Percentiles rank a stretch among this genome's conserved stretches.
Conservation (phyloP, 192 early-diverging fungal genomes). For the Chytriomyces hyalinus region DNA sequence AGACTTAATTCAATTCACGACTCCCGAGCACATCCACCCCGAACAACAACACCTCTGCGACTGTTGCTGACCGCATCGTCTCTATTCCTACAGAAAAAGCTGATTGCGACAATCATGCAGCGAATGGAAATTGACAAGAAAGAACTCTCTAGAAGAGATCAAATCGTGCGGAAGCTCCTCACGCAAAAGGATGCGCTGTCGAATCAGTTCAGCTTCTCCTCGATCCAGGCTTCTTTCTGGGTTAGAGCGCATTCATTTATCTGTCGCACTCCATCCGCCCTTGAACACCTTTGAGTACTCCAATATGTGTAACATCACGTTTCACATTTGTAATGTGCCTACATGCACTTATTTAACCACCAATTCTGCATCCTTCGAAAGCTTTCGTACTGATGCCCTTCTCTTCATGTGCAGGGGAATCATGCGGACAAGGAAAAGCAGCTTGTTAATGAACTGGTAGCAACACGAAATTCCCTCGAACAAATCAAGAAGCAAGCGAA, state of each 20-base stretch:
- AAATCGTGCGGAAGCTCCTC: neutral
- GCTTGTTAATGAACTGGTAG: slow-evolving; percentile 12
- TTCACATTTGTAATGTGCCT: neutral
- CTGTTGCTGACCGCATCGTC: neutral
- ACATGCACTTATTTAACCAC: neutral
- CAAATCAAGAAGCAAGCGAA: slow-evolving; percentile 27
- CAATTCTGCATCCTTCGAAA: neutral
- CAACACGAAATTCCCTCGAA: slow-evolving; percentile 19
- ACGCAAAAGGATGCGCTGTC: slow-evolving; percentile 19
- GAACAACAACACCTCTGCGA: neutral
- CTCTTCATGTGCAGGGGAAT: slow-evolving; percentile 18
- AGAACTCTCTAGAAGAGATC: slow-evolving; percentile 29
- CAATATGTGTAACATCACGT: neutral
- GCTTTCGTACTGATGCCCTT: neutral
- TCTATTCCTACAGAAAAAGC: slow-evolving; percentile 25
- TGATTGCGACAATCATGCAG: slow-evolving; percentile 37
- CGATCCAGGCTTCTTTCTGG: slow-evolving; percentile 23
- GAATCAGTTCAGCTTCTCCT: slow-evolving; percentile 4
- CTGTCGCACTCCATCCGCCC: too few species aligned
- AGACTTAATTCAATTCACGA: neutral
- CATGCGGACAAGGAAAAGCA: slow-evolving; percentile 12
- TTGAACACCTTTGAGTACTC: neutral
- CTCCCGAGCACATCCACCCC: neutral
- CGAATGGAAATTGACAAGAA: slow-evolving; percentile 38
- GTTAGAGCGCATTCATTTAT: neutral